Evolutionary conservation across 257 asterid genomes (phyloP).

Genomic region (Leptodermis oblonga): DNA sequence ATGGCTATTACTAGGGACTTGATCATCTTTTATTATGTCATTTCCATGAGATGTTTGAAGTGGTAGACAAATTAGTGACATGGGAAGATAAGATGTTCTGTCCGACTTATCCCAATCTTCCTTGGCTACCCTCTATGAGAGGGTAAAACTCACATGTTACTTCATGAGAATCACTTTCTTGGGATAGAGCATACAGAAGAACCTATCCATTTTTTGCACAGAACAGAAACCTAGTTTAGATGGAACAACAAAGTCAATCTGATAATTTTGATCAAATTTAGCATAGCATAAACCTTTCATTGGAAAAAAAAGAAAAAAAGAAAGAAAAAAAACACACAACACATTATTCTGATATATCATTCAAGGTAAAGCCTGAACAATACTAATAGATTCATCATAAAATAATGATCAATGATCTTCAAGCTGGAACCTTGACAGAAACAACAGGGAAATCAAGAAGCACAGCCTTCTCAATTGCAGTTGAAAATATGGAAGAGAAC

Average conservation of each 20-base stretch:
- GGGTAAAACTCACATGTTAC: too few relatives aligned
- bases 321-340: too few relatives aligned
- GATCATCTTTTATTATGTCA: background rate
- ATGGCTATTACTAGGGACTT: background rate
- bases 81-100: too few relatives aligned
- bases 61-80: constrained; percentile 31
- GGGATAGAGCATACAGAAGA: too few relatives aligned
- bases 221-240: background rate
- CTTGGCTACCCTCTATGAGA: too few relatives aligned
- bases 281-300: background rate
- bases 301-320: too few relatives aligned
- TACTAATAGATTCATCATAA: background rate
- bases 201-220: background rate
- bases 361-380: background rate
- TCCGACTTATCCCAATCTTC: too few relatives aligned
- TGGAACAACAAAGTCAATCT: background rate
- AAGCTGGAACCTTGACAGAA: constrained; percentile 44
- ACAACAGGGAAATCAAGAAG: constrained; percentile 83
- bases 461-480: constrained; percentile 68
- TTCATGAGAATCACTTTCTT: too few relatives aligned
- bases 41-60: constrained; percentile 3
- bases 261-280: background rate
- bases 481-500: constrained; percentile 56
- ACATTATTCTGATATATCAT: background rate
- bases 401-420: constrained; percentile 10